Percentiles rank a stretch among this genome's conserved stretches.
Conservation (phyloP, 495 filamentous ascomycete genomes). For the Xylaria intraflava region DNA sequence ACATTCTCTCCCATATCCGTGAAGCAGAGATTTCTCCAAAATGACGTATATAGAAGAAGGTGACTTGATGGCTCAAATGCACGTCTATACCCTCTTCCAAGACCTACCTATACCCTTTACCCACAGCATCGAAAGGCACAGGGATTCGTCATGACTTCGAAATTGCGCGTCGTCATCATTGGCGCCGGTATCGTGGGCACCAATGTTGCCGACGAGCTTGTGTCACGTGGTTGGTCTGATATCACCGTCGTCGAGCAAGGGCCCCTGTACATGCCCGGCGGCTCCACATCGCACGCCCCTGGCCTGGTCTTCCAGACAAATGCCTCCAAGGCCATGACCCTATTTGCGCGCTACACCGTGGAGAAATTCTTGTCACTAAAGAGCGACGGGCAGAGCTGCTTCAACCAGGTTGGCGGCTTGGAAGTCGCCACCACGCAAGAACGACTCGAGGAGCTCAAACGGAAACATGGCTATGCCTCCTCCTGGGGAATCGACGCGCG, state of each 20-base stretch:
- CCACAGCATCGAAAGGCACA: conserved; percentile 1
- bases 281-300: conserved; percentile 48
- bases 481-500: conserved; percentile 43
- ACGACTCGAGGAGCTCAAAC: conserved; percentile 45
- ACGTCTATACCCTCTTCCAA: not conserved
- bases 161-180: conserved; percentile 42
- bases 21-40: not conserved
- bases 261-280: conserved; percentile 44
- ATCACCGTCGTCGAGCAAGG: conserved; percentile 52
- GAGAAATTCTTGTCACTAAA: conserved; percentile 36
- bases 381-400: conserved; percentile 34
- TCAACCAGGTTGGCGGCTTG: conserved; percentile 46
- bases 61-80: not conserved
- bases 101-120: not conserved
- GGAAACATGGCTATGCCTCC: conserved; percentile 43
- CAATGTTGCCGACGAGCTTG: conserved; percentile 48
- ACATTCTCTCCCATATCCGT: not conserved
- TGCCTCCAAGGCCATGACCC: conserved; percentile 45
- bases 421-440: conserved; percentile 46
- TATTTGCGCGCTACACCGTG: conserved; percentile 43
- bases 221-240: conserved; percentile 42
- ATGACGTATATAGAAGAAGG: conserved; percentile 10
- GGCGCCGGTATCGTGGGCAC: conserved; percentile 49
- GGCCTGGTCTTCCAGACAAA: conserved; percentile 48
- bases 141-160: conserved; percentile 8